Percentiles rank a stretch among this genome's conserved stretches.
Conservation (phyloP, 768 basidiomycete genomes). For the Mrakia hoshinonis region DNA sequence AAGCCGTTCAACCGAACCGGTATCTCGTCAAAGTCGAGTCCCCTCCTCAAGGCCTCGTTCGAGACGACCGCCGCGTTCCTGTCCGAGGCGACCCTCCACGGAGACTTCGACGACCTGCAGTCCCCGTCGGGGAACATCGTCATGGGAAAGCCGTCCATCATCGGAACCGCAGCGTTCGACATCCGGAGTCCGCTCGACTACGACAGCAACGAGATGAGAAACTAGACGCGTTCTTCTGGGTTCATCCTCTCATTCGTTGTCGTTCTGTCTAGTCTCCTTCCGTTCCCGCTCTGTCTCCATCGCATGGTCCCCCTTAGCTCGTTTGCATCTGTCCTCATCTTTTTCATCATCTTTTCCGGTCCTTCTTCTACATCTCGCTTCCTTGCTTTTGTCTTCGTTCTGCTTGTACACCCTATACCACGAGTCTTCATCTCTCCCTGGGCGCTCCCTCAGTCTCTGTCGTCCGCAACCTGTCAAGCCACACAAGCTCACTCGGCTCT, state of each 20-base stretch:
- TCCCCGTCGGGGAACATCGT: conserved; percentile 82
- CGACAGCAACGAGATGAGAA: conserved; percentile 3
- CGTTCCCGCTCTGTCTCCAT: neutral
- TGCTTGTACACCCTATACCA: conserved; percentile 14
- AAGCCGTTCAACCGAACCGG: conserved; percentile 97
- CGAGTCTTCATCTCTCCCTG: neutral
- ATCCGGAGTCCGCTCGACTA: conserved; percentile 21
- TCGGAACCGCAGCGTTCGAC: conserved; percentile 95
- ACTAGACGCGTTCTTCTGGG: neutral
- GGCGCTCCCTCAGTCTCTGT: too few relatives aligned
- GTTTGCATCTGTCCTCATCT: neutral
- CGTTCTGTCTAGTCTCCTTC: neutral
- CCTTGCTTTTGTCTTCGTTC: conserved; percentile 1
- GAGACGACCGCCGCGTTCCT: conserved; percentile 91
- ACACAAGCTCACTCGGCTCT: too few relatives aligned
- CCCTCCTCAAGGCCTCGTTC: conserved; percentile 91
- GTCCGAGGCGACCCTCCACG: conserved; percentile 85
- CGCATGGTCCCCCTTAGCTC: neutral
- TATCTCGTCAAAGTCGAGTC: conserved; percentile 85
- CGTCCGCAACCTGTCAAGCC: too few relatives aligned
- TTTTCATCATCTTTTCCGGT: neutral
- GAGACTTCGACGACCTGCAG: conserved; percentile 37
- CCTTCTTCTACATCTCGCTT: neutral
- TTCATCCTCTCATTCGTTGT: neutral
- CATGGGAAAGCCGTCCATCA: conserved; percentile 69